Evolutionary conservation across 176 grass and related monocot species (phyloP), one percentile per base, ranked within the genome.

Genomic region (sorghum (Sorghum bicolor)): DNA sequence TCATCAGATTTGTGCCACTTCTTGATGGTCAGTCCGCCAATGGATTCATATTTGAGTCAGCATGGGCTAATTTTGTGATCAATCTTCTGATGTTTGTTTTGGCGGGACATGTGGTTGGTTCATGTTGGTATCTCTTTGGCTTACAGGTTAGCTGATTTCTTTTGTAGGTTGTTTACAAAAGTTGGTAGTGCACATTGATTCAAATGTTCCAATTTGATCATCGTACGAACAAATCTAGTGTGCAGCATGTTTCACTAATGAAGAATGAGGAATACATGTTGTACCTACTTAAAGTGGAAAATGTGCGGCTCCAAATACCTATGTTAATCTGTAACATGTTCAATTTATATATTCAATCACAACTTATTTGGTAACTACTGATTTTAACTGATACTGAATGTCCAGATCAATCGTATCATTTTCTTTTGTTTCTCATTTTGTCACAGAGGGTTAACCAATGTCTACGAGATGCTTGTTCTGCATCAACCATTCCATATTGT

Each of bases 21-120:
- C 89, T 94, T 2, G 91, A 86, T 91, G 96, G 96, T 38, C 91
- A 95, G 70, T 95, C 93, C 24, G 67, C 93, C 81, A 98, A 92
- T 78, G 93, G 96, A 63, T 98, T 98, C 78, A 95, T 95, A 80
- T 98, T 98, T 67, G 93, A 95, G 85, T 98, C 96, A 17, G 91
- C 96, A 66, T 95, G 96, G 96, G 91, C 93, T 60, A 98, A 90
- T 82, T 98, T 98, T 88, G 80, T 94, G 71, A 98, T 98, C 84
- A 98, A 98, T 57, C 91, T 98, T 84, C 87, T 98, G 68, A 95
- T 98, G 96, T 98, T 98, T 90, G 87, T 89, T 58, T 86, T 98
- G 70, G 91, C 96, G 74, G 89, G 96, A 22, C 96, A 98, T 89
- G 96, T 98, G 22, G 96, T 98, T 30, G 96, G 96, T 85, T 98